Evolutionary conservation across 2,329 filamentous ascomycete genomes (phyloP).

Genomic region (Sclerotinia trifoliorum): DNA sequence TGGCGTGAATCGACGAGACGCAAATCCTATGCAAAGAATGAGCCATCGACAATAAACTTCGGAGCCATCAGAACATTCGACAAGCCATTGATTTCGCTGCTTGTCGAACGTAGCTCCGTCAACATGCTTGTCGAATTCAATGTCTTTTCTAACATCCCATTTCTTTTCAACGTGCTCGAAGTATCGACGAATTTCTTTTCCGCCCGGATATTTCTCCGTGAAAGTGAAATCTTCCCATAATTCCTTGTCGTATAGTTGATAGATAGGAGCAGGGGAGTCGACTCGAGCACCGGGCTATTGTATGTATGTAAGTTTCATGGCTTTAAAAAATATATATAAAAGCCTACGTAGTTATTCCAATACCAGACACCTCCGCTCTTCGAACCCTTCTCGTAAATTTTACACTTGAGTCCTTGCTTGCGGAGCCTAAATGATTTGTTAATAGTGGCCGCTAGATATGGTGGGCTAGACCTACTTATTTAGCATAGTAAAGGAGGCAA

Average conservation of each 20-base stretch:
- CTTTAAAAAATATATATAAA: not conserved
- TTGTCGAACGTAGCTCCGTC: constrained; percentile 44
- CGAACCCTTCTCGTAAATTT: constrained; percentile 53
- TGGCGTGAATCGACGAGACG: constrained; percentile 33
- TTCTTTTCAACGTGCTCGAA: constrained; percentile 59
- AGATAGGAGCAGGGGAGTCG: constrained; percentile 46
- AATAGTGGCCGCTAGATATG: constrained; percentile 29
- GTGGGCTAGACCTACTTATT: constrained; percentile 42
- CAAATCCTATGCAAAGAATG: constrained; percentile 34
- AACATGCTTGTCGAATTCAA: constrained; percentile 43
- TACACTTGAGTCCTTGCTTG: constrained; percentile 48
- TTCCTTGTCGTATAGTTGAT: constrained; percentile 47
- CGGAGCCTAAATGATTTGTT: constrained; percentile 41
- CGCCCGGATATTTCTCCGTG: constrained; percentile 52
- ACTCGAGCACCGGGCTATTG: constrained; percentile 44
- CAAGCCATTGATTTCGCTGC: constrained; percentile 42
- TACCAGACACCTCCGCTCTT: constrained; percentile 54
- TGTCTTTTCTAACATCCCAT: constrained; percentile 51
- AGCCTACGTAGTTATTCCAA: constrained; percentile 41
- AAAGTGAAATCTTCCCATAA: constrained; percentile 56
- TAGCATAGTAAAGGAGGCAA: constrained; percentile 36
- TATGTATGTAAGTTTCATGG: constrained; percentile 24
- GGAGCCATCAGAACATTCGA: constrained; percentile 43
- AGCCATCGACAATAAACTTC: constrained; percentile 31
- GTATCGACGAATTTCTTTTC: constrained; percentile 53